Evolutionary conservation across 345 rosid genomes (phyloP), one percentile per base, ranked within the genome.

Genomic region (Microcos paniculata): DNA sequence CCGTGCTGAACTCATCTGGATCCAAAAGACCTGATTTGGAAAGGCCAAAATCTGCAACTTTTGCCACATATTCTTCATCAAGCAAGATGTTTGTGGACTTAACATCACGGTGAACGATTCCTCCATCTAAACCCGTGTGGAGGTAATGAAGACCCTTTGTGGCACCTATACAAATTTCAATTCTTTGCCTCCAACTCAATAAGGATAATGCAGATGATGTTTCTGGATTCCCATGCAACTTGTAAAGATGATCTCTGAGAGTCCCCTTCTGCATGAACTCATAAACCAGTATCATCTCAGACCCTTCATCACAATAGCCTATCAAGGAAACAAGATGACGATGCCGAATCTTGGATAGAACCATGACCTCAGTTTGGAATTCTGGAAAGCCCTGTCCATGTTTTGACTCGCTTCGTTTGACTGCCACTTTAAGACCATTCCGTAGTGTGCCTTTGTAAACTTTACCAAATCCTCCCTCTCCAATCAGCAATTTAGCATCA

Each of bases 261-360:
- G 86, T 82, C 0, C 91, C 90, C n/a, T 83, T 86, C 65, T 89
- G 90, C 91, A 87, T 86, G 82, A 81, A 87, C 55, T 89, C 91
- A 10, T 86, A 87, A 21, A 87, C 88, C 49, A 89, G 79, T 51
- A 87, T 89, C 93, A 89, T 89, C 75, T 87, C 87, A 48, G 84
- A 75, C 74, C 80, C 72, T 38, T 91, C 91, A 30, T 83, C 71
- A 48, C 93, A 90, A 48, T 88, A 91, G 4, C 98, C 98, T 2
- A 82, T 87, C 71, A 93, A 78, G n/a, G 97, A 84, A 45, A 91
- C 90, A 0, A 93, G 90, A 70, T 91, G 92, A 8, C 80, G 88
- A 74, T 90, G 97, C 1, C 83, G 76, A 70, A 90, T 90, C 76
- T 86, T 91, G 55, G 91, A 91, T 45, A 90, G 71, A 35, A 87